Evolutionary conservation across 2,329 filamentous ascomycete genomes (phyloP), one percentile per base, ranked within the genome.

Genomic region (Colletotrichum lupini): DNA sequence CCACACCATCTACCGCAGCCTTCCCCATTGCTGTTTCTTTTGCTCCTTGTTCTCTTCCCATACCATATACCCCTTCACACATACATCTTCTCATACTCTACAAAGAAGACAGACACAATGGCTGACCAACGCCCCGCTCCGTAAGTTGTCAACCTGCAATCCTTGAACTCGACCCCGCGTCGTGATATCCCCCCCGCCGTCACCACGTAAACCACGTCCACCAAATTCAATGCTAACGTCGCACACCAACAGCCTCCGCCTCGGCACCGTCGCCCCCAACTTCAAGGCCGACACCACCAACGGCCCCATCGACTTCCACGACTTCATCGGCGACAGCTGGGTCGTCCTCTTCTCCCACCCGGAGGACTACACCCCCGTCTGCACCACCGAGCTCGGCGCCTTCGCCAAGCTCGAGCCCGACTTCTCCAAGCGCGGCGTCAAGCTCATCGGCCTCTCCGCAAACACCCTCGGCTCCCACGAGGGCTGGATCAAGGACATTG

Each of bases 321-420:
- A 95, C 83, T 95, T 93, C 86, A 89, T 95, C 76, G 92, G 91
- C 80, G 88, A 93, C 87, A 92, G 89, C 80, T 96, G 94, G 94
- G 91, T 92, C 72, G 90, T 97, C 76, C 87, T 97, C 78, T 96
- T 97, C 88, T 95, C 92, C 37, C 94, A 96, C 86, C 94, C 94
- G 3, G 93, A 92, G 83, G 95, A 98, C 85, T 98, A 94, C 88
- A 98, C 95, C 1, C 95, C 95, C 67, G 95, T 98, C 73, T 98
- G 95, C 89, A 98, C 95, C 76, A 98, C 95, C 67, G 95, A 98
- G 87, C 92, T 98, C 75, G 95, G 95, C 75, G 95, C 95, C 73
- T 97, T 98, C 80, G 94, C 95, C 78, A 97, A 95, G 86, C 89
- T 98, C 76, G 92, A 95, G 87, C 90, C 92, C 79, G 95, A 98